Percentiles rank a stretch among this genome's conserved stretches.
These are phyloP conservation scores for Citrus sp. DNA, from an alignment of 345 rosid genomes.

Conservation along the genomic window DNA sequence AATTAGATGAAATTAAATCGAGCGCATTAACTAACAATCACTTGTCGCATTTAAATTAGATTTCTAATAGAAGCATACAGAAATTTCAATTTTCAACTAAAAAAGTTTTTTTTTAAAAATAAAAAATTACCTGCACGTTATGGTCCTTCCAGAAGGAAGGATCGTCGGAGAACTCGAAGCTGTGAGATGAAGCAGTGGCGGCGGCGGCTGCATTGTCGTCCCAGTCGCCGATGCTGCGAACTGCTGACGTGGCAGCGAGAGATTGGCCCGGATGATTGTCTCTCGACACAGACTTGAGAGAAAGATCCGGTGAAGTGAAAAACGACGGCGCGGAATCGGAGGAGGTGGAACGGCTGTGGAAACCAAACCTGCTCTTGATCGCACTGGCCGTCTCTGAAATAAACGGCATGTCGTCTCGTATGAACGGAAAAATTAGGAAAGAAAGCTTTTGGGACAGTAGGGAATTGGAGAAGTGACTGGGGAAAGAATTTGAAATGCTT, in stretches of 20 bases:
- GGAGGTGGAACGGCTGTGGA: slow-evolving; percentile 47
- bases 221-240: slow-evolving; percentile 36
- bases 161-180: slow-evolving; percentile 79
- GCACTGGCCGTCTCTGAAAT: slow-evolving; percentile 80
- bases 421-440: not conserved
- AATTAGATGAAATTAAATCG: not conserved
- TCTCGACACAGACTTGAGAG: slow-evolving; percentile 36
- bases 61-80: not conserved
- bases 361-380: slow-evolving; percentile 81
- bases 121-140: slow-evolving; percentile 70
- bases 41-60: not conserved
- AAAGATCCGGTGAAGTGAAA: slow-evolving; percentile 45
- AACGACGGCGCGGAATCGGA: slow-evolving; percentile 42
- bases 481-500: not conserved
- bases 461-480: not conserved
- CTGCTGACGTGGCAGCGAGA: slow-evolving; percentile 25
- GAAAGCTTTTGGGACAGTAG: not conserved
- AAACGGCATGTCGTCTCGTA: slow-evolving; percentile 52
- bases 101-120: not conserved
- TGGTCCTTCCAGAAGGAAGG: slow-evolving; percentile 95
- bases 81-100: no score
- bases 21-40: not conserved
- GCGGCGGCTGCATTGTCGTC: slow-evolving; percentile 35
- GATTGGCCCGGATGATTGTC: slow-evolving; percentile 33
- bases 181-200: slow-evolving; percentile 33